Conservation (phyloP, 2,329 filamentous ascomycete species). For the Neonectria hederae region DNA sequence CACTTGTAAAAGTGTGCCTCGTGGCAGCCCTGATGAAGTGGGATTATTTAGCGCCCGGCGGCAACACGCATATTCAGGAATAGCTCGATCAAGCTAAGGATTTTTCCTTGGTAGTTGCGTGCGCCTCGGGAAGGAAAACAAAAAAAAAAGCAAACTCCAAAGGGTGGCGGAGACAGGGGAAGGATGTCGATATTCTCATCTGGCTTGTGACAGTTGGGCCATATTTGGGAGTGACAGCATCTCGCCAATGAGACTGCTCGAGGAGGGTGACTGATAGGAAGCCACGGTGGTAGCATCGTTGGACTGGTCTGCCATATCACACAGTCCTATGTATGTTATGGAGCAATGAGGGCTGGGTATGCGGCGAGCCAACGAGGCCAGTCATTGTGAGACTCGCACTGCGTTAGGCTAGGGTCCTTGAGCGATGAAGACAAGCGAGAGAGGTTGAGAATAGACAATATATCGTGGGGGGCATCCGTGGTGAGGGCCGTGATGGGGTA, state of each 20-base stretch:
- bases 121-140: background rate
- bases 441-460: background rate
- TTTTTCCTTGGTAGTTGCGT: background rate
- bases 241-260: background rate
- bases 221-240: background rate
- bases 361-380: background rate
- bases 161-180: background rate
- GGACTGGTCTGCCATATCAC: background rate
- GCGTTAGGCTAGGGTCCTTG: background rate
- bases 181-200: background rate
- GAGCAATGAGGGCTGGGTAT: background rate
- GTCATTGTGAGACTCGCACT: background rate
- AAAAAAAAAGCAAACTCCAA: background rate
- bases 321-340: background rate
- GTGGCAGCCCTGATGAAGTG: background rate
- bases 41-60: background rate
- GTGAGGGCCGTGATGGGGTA: slow-evolving; percentile 2
- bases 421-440: background rate
- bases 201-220: no score
- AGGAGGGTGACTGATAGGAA: background rate
- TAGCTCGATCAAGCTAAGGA: background rate
- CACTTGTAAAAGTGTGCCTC: background rate
- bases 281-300: background rate
- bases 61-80: background rate
- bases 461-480: background rate